Percentiles rank a stretch among this genome's conserved stretches.
Evolutionary conservation across 2,329 filamentous ascomycete species (phyloP).

Genomic region (Alternaria consortialis): DNA sequence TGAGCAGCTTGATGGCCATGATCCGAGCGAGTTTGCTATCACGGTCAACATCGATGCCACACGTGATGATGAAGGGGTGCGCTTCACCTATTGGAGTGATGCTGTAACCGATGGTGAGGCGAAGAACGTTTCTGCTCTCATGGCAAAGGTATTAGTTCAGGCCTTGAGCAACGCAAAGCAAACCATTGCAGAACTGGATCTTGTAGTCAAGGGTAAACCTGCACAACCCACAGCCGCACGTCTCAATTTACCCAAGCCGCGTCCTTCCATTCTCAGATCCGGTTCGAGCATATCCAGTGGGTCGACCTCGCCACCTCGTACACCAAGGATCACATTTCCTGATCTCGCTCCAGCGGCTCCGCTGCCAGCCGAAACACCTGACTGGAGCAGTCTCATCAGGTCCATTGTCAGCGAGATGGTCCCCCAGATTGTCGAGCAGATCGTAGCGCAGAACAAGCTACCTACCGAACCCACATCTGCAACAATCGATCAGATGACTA

Average conservation of each 20-base stretch:
- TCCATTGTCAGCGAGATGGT: conserved; percentile 47
- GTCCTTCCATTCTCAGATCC: conserved; percentile 15
- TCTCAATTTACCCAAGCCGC: conserved; percentile 12
- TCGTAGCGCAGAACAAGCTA: conserved; percentile 40
- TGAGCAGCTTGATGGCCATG: conserved; percentile 40
- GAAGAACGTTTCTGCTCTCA: conserved; percentile 36
- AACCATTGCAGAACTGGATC: conserved; percentile 39
- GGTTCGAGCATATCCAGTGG: conserved; percentile 11
- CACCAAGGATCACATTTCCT: conserved; percentile 24
- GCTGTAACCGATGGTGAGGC: conserved; percentile 39
- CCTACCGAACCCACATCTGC: conserved; percentile 26
- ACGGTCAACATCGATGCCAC: conserved; percentile 46
- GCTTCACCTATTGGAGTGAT: conserved; percentile 47
- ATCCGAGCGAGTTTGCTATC: conserved; percentile 46
- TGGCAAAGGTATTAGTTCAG: conserved; percentile 38
- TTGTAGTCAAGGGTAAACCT: conserved; percentile 26
- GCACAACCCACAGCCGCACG: not conserved
- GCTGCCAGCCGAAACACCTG: conserved; percentile 22
- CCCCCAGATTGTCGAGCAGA: conserved; percentile 44
- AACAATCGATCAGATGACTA: conserved; percentile 41
- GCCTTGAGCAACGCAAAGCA: conserved; percentile 33
- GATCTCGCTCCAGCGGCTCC: conserved; percentile 12
- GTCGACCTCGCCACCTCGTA: conserved; percentile 28
- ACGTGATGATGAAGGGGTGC: conserved; percentile 40
- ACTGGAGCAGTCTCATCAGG: conserved; percentile 42